Evolutionary conservation across 2,329 filamentous ascomycete species (phyloP).

Genomic region (Penicillium occitanis): DNA sequence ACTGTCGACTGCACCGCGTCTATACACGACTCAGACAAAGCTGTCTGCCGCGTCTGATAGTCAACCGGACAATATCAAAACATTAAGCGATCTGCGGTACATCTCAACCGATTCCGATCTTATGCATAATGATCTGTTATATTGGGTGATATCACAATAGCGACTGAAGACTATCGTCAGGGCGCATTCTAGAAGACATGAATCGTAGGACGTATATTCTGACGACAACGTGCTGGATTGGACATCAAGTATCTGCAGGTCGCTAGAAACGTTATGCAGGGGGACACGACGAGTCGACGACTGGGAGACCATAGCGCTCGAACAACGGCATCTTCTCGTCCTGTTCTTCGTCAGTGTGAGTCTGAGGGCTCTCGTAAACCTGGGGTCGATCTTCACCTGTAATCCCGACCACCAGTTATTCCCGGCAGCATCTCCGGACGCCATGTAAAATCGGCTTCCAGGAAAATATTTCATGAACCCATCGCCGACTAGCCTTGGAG

Average conservation of each 20-base stretch:
- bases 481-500: not conserved
- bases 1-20: not conserved
- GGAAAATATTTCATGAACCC: not conserved
- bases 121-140: constrained; percentile 3
- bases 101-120: not conserved
- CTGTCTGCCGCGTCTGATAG: not conserved
- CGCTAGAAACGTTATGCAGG: not conserved
- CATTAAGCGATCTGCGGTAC: constrained; percentile 6
- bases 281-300: not conserved
- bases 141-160: not conserved
- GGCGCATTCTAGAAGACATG: not conserved
- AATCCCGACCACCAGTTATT: not conserved
- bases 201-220: not conserved
- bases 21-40: not conserved
- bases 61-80: constrained; percentile 3
- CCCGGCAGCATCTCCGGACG: not conserved
- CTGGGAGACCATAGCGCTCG: not conserved
- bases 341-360: not conserved
- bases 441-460: not conserved
- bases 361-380: not conserved
- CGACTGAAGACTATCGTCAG: not conserved
- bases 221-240: not conserved
- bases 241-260: not conserved
- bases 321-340: not conserved
- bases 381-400: not conserved